Percentiles rank a stretch among this genome's conserved stretches.
phyloP scores from a whole-genome alignment of 164 flowering plant genomes.

The Aristolochia fimbriata region DNA sequence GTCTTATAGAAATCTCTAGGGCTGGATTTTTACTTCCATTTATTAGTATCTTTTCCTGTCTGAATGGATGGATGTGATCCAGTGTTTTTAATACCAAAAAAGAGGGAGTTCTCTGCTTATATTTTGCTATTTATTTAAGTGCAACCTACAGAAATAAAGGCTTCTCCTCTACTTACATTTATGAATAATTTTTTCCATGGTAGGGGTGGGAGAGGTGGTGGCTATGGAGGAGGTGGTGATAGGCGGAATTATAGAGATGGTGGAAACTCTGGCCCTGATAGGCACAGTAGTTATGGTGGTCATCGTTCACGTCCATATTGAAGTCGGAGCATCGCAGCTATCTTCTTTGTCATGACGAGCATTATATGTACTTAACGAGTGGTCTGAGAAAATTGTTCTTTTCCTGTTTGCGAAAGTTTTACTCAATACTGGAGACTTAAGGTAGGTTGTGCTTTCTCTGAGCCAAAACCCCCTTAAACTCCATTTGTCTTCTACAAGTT shows the following conservation, averaged over 20 bases:
- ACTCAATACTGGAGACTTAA: slow-evolving; percentile 25
- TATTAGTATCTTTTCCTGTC: too few relatives aligned
- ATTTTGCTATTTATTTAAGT: too few relatives aligned
- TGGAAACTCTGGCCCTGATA: slow-evolving; percentile 75
- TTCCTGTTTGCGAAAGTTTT: slow-evolving; percentile 18
- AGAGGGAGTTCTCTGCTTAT: too few relatives aligned
- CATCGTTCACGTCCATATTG: slow-evolving; percentile 89
- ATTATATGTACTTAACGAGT: slow-evolving; percentile 36
- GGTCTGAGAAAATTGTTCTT: slow-evolving; percentile 17
- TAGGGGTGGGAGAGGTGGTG: slow-evolving; percentile 89
- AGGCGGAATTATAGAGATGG: slow-evolving; percentile 76
- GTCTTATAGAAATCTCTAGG: too few relatives aligned
- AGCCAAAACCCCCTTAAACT: slow-evolving; percentile 15
- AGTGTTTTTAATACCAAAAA: too few relatives aligned
- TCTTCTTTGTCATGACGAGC: background rate
- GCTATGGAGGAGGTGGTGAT: slow-evolving; percentile 74
- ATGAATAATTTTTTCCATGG: slow-evolving; percentile 3
- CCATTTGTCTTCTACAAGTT: slow-evolving; percentile 10
- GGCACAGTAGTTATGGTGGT: slow-evolving; percentile 60
- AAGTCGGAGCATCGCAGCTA: slow-evolving; percentile 4
- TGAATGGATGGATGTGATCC: too few relatives aligned
- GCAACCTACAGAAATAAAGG: background rate
- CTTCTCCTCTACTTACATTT: background rate
- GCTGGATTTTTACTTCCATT: too few relatives aligned
- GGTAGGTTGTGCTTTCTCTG: slow-evolving; percentile 25